Conservation (phyloP, 2,329 filamentous ascomycete genomes). For the Nigrospora osmanthi region DNA sequence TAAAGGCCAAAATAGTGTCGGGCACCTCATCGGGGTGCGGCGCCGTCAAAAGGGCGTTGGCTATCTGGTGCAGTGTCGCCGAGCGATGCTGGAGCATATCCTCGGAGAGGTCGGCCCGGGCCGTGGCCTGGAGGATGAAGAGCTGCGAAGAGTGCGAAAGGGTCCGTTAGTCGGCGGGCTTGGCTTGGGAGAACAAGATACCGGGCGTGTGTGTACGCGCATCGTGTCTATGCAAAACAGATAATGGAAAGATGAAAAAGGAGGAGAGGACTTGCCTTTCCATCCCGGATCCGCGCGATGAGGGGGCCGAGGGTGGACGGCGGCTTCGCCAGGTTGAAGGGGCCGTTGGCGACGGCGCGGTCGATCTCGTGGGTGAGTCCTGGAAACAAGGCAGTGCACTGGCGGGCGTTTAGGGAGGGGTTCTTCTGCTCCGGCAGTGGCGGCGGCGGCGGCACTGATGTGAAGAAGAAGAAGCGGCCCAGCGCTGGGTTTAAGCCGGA, state of each 20-base stretch:
- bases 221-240: too few species aligned
- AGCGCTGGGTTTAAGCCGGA: too few species aligned
- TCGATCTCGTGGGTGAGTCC: slow-evolving; percentile 38
- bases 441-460: too few species aligned
- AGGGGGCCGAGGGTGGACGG: slow-evolving; percentile 29
- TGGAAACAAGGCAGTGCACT: slow-evolving; percentile 37
- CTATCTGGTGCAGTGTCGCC: slow-evolving; percentile 45
- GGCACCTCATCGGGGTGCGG: slow-evolving; percentile 32
- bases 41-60: slow-evolving; percentile 42
- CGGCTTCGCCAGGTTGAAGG: slow-evolving; percentile 27
- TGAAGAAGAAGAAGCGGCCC: too few species aligned
- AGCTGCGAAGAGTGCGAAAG: slow-evolving; percentile 19
- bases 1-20: slow-evolving; percentile 43
- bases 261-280: slow-evolving; percentile 20
- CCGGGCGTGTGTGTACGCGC: too few species aligned
- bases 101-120: slow-evolving; percentile 28
- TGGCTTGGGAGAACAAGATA: too few species aligned
- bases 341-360: slow-evolving; percentile 31
- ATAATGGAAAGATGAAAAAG: not conserved
- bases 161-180: too few species aligned
- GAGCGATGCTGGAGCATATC: slow-evolving; percentile 40
- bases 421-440: slow-evolving; percentile 14
- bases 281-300: slow-evolving; percentile 32
- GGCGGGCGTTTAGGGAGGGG: slow-evolving; percentile 29
- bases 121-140: slow-evolving; percentile 34